A percentile compares a stretch with the other conserved stretches of the same genome.
Conservation (phyloP, 345 rosid species). For the Alliaria petiolata region DNA sequence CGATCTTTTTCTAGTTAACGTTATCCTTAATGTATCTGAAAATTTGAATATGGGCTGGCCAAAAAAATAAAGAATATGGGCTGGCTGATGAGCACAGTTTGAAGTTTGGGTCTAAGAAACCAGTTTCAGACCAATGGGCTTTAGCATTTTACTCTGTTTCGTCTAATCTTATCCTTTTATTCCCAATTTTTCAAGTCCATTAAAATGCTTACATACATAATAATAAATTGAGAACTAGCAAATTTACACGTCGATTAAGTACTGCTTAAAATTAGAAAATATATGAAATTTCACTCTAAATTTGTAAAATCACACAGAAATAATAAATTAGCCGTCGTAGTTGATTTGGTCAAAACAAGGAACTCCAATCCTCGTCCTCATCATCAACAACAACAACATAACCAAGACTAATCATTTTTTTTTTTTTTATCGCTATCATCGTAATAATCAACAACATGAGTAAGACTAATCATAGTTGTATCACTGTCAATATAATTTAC, state of each 20-base stretch:
- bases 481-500: not conserved
- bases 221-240: too few relatives aligned
- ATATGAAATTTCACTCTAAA: too few relatives aligned
- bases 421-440: not conserved
- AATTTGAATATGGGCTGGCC: not conserved
- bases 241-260: not conserved
- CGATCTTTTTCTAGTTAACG: too few relatives aligned
- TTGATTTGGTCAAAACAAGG: not conserved
- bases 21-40: too few relatives aligned
- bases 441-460: not conserved
- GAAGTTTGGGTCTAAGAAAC: not conserved
- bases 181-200: not conserved
- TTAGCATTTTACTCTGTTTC: not conserved
- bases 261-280: not conserved
- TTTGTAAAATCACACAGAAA: not conserved
- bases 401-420: not conserved
- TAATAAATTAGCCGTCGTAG: not conserved
- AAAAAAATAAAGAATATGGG: not conserved
- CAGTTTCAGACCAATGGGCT: slow-evolving; percentile 1
- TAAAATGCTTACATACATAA: not conserved
- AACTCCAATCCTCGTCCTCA: not conserved
- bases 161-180: not conserved
- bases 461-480: not conserved
- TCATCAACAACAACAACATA: not conserved
- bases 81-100: not conserved